Percentiles rank a stretch among this genome's conserved stretches.
Evolutionary conservation across 2,329 filamentous ascomycete species (phyloP).

Genomic region (Tolypocladium album): DNA sequence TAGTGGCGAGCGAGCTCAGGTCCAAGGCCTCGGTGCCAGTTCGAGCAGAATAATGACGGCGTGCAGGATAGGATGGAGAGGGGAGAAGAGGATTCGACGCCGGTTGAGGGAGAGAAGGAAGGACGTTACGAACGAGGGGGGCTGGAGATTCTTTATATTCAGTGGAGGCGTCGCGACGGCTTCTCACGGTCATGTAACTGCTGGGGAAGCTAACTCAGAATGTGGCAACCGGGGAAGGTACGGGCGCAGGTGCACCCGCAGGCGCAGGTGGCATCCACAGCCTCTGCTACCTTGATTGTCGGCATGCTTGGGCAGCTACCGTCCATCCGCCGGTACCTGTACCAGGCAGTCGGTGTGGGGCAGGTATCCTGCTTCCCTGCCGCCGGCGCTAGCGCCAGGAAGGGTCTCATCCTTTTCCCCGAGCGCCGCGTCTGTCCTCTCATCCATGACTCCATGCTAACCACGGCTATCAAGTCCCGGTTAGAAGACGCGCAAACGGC

Average conservation of each 20-base stretch:
- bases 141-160: conserved; percentile 4
- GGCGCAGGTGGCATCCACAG: background rate
- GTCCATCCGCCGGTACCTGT: background rate
- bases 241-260: background rate
- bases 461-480: background rate
- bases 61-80: background rate
- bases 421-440: background rate
- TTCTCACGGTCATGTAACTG: background rate
- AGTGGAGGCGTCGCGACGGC: conserved; percentile 5
- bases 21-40: background rate
- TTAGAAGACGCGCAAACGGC: background rate
- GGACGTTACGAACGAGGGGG: conserved; percentile 2
- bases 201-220: background rate
- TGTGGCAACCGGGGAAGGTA: background rate
- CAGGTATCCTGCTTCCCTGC: background rate
- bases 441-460: background rate
- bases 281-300: background rate
- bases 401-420: background rate
- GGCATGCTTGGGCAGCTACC: background rate
- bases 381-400: background rate
- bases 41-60: background rate
- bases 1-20: background rate
- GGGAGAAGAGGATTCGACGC: background rate
- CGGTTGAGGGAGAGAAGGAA: background rate
- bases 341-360: background rate